Evolutionary conservation across 2,329 filamentous ascomycete species (phyloP), one percentile per base, ranked within the genome.

Genomic region (Pyricularia sp.): DNA sequence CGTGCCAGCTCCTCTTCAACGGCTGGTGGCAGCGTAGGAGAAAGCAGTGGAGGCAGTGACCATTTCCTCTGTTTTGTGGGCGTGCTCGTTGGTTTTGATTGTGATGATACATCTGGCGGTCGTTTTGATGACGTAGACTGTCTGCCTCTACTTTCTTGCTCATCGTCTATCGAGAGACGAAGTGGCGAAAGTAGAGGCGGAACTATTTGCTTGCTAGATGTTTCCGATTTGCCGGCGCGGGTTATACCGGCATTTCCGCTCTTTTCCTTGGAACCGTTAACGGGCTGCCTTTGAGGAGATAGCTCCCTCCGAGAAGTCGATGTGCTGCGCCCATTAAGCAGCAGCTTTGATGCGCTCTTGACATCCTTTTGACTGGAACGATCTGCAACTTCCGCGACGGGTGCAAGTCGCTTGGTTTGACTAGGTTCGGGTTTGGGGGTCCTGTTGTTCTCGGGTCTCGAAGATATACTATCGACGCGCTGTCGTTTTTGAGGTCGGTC

Each of bases 101-200:
- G 70, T 6, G 70, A 59, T 73, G 76, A 71, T 75, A 80, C 74
- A 77, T 81, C 71, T 73, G 73, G 67, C 76, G 73, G 71, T 73
- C 74, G 72, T 76, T 71, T 73, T 74, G 66, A 74, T 69, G 68
- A 69, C 4, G 12, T 63, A 17, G 59, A 28, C 68, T 61, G 73
- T 70, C 69, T 73, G 67, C 30, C 12, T 11, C 74, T 67, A 36
- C 72, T 73, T 69, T 77, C 76, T 20, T 76, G 73, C 61, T 79
- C 73, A 25, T 79, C 78, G 42, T 82, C 81, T 30, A 84, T 78
- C 55, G 78, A 79, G 12, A 86, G 77, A 50, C 80, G 81, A 0
- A 86, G 76, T 0, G 85, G 85, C 0, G 85, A 88, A 17, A 88
- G 73, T 33, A 88, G 73, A 2, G 82, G 83, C 10, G 85, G 85